Percentiles rank a stretch among this genome's conserved stretches.
phyloP scores from a whole-genome alignment of 352 stramenopile species.

The Phytopythium delawarense region DNA sequence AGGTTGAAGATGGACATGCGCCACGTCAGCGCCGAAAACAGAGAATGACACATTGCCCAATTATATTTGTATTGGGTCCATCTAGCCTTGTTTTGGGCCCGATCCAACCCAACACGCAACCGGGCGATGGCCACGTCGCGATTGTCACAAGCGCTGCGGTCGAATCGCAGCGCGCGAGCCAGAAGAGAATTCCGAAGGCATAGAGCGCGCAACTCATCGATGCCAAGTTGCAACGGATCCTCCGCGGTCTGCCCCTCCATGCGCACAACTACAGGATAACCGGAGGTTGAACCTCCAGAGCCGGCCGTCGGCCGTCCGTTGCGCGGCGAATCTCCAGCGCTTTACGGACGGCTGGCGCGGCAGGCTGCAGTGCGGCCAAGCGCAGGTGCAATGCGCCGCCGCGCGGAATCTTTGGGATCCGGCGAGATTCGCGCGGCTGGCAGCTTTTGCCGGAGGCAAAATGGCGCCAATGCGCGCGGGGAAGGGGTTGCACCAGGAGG shows the following conservation, averaged over 20 bases:
- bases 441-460: not conserved
- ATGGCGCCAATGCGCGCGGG: constrained; percentile 1
- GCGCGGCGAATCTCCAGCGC: not conserved
- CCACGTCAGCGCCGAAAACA: not conserved
- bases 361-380: not conserved
- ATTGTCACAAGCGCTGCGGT: constrained; percentile 5
- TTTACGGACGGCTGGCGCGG: not conserved
- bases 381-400: not conserved
- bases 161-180: constrained; percentile 1
- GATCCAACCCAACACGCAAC: not conserved
- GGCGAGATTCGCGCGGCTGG: constrained; percentile 1
- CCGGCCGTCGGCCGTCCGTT: not conserved
- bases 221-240: not conserved
- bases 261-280: constrained; percentile 4
- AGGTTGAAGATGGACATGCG: not conserved
- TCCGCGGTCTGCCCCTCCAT: not conserved
- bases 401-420: constrained; percentile 3
- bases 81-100: not conserved
- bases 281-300: too few species aligned
- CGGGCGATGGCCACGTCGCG: constrained; percentile 4
- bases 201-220: not conserved
- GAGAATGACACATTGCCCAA: not conserved
- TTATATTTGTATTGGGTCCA: not conserved
- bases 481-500: not conserved
- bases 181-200: constrained; percentile 8